A percentile compares a stretch with the other conserved stretches of the same genome.
Conservation (phyloP, 805 yeast genomes). For the Hemisphaericaspora nanyangensis region DNA sequence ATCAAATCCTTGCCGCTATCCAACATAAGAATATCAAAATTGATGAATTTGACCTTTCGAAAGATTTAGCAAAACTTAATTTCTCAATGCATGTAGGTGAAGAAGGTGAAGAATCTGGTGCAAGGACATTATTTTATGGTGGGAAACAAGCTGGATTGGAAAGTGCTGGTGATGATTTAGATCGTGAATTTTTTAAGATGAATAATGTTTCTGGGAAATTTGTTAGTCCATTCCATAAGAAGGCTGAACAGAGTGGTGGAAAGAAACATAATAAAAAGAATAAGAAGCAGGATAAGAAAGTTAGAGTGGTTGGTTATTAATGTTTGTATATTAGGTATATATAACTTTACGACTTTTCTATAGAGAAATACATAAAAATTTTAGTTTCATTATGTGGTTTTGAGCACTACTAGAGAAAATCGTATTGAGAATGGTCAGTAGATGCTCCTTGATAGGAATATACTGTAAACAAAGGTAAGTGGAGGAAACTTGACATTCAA, state of each 20-base stretch:
- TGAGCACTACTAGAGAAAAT: too few relatives aligned
- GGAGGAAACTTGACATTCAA: too few relatives aligned
- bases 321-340: constrained; percentile 1
- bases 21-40: constrained; percentile 47
- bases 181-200: constrained; percentile 79
- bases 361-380: not conserved
- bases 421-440: too few relatives aligned
- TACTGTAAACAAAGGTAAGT: too few relatives aligned
- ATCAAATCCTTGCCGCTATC: constrained; percentile 66
- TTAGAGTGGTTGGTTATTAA: constrained; percentile 25
- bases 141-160: constrained; percentile 78
- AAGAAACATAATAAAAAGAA: constrained; percentile 76
- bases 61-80: constrained; percentile 67
- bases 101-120: constrained; percentile 23
- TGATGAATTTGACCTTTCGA: constrained; percentile 59
- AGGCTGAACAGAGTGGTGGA: constrained; percentile 23
- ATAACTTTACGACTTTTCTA: too few relatives aligned
- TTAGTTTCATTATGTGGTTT: not conserved
- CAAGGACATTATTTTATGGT: constrained; percentile 61
- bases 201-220: constrained; percentile 59
- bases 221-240: constrained; percentile 70
- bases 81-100: constrained; percentile 62
- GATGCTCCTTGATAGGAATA: too few relatives aligned
- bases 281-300: constrained; percentile 56
- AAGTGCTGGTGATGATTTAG: constrained; percentile 79